Conservation (phyloP, 495 filamentous ascomycete species). For the Staphylotrichum longicolle region DNA sequence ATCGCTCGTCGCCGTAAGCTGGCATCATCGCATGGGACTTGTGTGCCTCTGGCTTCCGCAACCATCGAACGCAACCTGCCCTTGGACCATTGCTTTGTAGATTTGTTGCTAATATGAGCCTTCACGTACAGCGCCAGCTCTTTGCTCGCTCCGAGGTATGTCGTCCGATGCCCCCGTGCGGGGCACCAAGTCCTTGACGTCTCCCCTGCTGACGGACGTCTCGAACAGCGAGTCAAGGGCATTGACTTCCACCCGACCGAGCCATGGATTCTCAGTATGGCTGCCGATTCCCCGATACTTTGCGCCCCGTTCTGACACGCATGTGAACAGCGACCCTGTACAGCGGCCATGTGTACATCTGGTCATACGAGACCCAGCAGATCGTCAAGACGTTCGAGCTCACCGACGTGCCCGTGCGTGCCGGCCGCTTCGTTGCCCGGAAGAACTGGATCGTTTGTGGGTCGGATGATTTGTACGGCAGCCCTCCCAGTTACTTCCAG, state of each 20-base stretch:
- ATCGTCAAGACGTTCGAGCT: constrained; percentile 99
- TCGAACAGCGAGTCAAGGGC: constrained; percentile 88
- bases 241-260: constrained; percentile 97
- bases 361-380: constrained; percentile 96
- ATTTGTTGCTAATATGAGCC: constrained; percentile 26
- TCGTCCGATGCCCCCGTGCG: constrained; percentile 53
- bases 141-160: constrained; percentile 38
- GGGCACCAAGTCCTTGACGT: too few species aligned
- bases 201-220: constrained; percentile 9
- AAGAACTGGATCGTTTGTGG: constrained; percentile 99
- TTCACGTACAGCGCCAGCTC: constrained; percentile 39
- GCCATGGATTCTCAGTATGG: constrained; percentile 83
- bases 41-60: too few species aligned
- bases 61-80: too few species aligned
- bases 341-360: constrained; percentile 98
- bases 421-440: constrained; percentile 91
- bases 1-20: not conserved
- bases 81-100: not conserved
- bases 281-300: not conserved
- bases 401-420: constrained; percentile 96
- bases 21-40: not conserved
- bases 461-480: constrained; percentile 91
- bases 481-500: not conserved
- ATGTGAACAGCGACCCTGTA: constrained; percentile 63
- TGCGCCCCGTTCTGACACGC: not conserved